Percentiles rank a stretch among this genome's conserved stretches.
phyloP scores from a whole-genome alignment of 352 stramenopile species.

The Globisporangium polare region DNA sequence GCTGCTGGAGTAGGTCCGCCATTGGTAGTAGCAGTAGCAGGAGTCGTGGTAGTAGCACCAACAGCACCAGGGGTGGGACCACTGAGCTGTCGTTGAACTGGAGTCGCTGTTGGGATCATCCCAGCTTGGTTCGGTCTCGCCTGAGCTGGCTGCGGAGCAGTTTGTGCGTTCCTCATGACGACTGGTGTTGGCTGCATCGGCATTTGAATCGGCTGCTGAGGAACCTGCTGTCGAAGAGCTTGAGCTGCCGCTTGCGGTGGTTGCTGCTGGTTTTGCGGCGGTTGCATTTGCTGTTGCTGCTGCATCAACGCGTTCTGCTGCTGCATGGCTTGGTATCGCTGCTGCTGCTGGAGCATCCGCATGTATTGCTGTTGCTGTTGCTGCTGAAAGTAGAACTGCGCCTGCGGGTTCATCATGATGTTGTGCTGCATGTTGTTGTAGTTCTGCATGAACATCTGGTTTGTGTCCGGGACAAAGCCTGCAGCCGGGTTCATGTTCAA shows the following conservation, averaged over 20 bases:
- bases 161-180: constrained; percentile 19
- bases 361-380: constrained; percentile 84
- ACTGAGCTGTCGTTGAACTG: constrained; percentile 14
- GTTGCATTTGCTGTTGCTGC: constrained; percentile 24
- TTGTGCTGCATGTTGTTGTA: constrained; percentile 69
- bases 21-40: background rate
- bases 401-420: constrained; percentile 76
- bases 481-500: constrained; percentile 49
- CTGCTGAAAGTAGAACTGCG: constrained; percentile 68
- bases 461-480: constrained; percentile 42
- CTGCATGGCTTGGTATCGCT: constrained; percentile 35
- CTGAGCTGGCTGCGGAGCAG: constrained; percentile 19
- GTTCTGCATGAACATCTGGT: constrained; percentile 63
- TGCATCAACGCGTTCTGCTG: constrained; percentile 34
- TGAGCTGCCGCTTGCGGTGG: background rate
- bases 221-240: constrained; percentile 8
- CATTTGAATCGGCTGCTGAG: constrained; percentile 10
- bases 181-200: constrained; percentile 10
- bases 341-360: constrained; percentile 58
- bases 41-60: background rate
- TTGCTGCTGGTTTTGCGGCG: constrained; percentile 24
- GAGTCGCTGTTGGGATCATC: constrained; percentile 10
- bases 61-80: background rate
- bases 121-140: background rate
- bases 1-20: background rate